Evolutionary conservation across 2,329 filamentous ascomycete species (phyloP).

Genomic region (Colletotrichum eremochloae): DNA sequence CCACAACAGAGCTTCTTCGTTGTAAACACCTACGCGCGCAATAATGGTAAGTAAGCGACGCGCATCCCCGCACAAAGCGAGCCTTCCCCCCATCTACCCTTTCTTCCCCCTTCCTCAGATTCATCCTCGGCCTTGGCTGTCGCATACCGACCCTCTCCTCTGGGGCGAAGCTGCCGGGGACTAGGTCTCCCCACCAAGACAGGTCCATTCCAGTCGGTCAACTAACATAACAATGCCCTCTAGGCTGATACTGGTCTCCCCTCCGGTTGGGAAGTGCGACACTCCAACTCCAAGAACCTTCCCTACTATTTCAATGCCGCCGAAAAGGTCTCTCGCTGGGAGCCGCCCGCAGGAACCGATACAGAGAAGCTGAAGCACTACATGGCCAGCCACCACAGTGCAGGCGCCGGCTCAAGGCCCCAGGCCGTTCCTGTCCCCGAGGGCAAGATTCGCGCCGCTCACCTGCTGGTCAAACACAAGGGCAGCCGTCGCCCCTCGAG

Average conservation of each 20-base stretch:
- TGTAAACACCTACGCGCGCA: not conserved
- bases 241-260: slow-evolving; percentile 85
- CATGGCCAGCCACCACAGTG: slow-evolving; percentile 90
- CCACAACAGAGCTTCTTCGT: not conserved
- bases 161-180: not conserved
- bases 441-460: slow-evolving; percentile 93
- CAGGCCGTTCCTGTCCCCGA: slow-evolving; percentile 60
- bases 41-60: slow-evolving; percentile 18
- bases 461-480: slow-evolving; percentile 93
- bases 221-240: slow-evolving; percentile 16
- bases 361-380: slow-evolving; percentile 93
- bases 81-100: not conserved
- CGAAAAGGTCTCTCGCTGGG: slow-evolving; percentile 94
- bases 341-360: slow-evolving; percentile 89
- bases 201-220: slow-evolving; percentile 16
- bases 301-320: slow-evolving; percentile 97
- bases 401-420: slow-evolving; percentile 57
- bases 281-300: slow-evolving; percentile 98
- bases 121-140: not conserved
- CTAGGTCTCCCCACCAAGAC: slow-evolving; percentile 19
- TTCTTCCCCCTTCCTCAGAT: not conserved
- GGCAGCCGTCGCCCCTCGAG: slow-evolving; percentile 90
- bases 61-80: not conserved
- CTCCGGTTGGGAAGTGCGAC: slow-evolving; percentile 92
- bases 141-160: not conserved